Base-by-base conservation (phyloP, 73 alveolate genomes). In the Paraurostyla sp. region DNA sequence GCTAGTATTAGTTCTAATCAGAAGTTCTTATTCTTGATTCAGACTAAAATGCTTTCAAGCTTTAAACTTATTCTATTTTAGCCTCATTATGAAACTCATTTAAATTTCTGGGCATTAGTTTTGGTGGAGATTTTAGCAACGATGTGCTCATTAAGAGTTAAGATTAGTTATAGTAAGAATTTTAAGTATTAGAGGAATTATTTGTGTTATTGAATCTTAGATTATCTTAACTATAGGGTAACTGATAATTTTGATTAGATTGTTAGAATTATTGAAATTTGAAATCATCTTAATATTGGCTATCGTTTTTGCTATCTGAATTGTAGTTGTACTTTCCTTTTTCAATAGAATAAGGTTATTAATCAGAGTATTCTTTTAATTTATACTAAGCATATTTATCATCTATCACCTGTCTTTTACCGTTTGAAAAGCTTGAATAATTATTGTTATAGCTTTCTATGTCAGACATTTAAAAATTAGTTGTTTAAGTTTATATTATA, bases 361-460 rank as follows among this genome's bases (percentile, higher is more conserved):
- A 27, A n/a, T n/a, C n/a, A n/a, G n/a, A n/a, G n/a, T n/a, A n/a
- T n/a, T n/a, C n/a, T n/a, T n/a, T n/a, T n/a, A n/a, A n/a, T n/a
- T n/a, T n/a, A n/a, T n/a, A n/a, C n/a, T n/a, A n/a, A n/a, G n/a
- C n/a, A n/a, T n/a, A n/a, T n/a, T n/a, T n/a, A n/a, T n/a, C n/a
- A n/a, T n/a, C n/a, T n/a, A n/a, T n/a, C n/a, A n/a, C n/a, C n/a
- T n/a, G n/a, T n/a, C n/a, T n/a, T n/a, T n/a, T n/a, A n/a, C n/a
- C n/a, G n/a, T n/a, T 13, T 27, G 78, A 60, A 60, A 9, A 60
- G 25, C 78, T 60, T 60, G 78, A 60, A 60, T 60, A 60, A 50
- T 60, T 60, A 33, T 60, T 60, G 78, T 60, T 60, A 60, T 29
- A 60, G 25, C 78, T 60, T 6, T 60, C 78, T 30, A 60, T 60